These are phyloP conservation scores for Trichoderma pleuroti DNA, from an alignment of 2,329 filamentous ascomycete species.

Conservation along the genomic window DNA sequence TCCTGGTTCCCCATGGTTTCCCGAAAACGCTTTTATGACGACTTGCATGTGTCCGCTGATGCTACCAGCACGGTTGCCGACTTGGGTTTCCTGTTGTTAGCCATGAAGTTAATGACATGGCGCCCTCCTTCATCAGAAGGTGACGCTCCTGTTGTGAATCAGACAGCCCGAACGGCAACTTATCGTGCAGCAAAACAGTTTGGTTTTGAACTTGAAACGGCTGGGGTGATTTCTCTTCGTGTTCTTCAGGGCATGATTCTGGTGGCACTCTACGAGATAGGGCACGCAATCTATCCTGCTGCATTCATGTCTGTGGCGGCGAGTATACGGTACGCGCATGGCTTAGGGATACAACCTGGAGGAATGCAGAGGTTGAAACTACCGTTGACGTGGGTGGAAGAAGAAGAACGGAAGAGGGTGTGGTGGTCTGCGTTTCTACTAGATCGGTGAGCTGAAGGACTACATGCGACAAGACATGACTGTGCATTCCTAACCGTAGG, in stretches of 20 bases:
- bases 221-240: not conserved
- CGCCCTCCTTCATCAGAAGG: not conserved
- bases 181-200: not conserved
- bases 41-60: not conserved
- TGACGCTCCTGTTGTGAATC: not conserved
- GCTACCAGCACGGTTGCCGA: not conserved
- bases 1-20: not conserved
- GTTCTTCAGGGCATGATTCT: not conserved
- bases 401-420: constrained; percentile 1
- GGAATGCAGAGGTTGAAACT: not conserved
- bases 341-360: not conserved
- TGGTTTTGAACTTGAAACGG: not conserved
- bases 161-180: not conserved
- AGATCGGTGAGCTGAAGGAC: not conserved
- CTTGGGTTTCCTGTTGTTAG: not conserved
- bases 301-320: constrained; percentile 9
- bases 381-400: constrained; percentile 2
- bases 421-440: constrained; percentile 4
- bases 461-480: not conserved
- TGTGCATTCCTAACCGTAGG: not conserved
- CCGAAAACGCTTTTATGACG: not conserved
- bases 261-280: not conserved
- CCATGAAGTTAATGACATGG: constrained; percentile 6
- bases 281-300: constrained; percentile 4
- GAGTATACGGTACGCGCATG: not conserved